Evolutionary conservation across 495 filamentous ascomycete genomes (phyloP).

Genomic region (Penicillium pulvis): DNA sequence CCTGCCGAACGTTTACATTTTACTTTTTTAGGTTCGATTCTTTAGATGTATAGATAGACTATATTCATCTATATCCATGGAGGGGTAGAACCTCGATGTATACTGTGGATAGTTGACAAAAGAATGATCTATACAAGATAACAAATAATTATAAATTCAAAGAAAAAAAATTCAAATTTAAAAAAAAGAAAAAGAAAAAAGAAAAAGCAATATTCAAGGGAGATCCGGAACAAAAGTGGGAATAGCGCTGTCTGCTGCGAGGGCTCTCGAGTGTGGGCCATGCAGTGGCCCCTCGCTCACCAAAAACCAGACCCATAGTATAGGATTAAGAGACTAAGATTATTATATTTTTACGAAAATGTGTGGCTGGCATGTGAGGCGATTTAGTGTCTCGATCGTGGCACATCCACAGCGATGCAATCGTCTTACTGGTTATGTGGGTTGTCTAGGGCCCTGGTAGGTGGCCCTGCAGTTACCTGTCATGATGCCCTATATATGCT

Average conservation of each 20-base stretch:
- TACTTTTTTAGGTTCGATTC: slow-evolving; percentile 3
- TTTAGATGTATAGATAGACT: not conserved
- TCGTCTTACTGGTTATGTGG: not conserved
- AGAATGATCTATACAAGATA: slow-evolving; percentile 3
- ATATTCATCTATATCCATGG: not conserved
- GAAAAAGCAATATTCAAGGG: slow-evolving; percentile 17
- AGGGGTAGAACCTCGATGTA: not conserved
- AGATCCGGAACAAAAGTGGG: slow-evolving; percentile 2
- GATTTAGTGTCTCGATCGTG: slow-evolving; percentile 27
- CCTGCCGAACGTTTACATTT: slow-evolving; percentile 18
- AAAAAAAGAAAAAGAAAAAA: slow-evolving; percentile 6
- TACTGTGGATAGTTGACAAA: slow-evolving; percentile 2
- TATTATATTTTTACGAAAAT: slow-evolving; percentile 2
- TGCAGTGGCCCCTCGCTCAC: slow-evolving; percentile 20
- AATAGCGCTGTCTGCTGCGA: slow-evolving; percentile 19
- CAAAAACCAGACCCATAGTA: slow-evolving; percentile 6
- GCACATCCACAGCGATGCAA: slow-evolving; percentile 17
- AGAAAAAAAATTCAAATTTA: slow-evolving; percentile 4
- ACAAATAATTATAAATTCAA: not conserved
- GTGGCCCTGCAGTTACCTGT: slow-evolving; percentile 1
- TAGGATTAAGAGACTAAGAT: not conserved
- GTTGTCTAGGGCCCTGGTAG: not conserved
- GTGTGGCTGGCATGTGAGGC: slow-evolving; percentile 31
- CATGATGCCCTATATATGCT: not conserved
- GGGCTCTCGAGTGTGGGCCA: slow-evolving; percentile 16